phyloP scores from a whole-genome alignment of 2,329 filamentous ascomycete species.

The Fulvia fulva region DNA sequence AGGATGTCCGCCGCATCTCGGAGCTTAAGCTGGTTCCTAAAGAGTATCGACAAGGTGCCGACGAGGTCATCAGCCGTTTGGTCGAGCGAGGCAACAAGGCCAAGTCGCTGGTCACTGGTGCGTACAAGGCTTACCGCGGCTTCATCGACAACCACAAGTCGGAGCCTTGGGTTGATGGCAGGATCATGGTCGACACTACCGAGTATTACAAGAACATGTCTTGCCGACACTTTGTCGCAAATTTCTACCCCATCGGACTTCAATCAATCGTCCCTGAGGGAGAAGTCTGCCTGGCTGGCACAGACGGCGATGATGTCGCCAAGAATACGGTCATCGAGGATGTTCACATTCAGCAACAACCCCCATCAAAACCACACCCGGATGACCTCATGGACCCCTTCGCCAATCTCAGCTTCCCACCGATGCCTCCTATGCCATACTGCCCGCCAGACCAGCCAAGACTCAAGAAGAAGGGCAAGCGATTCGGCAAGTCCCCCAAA shows the following conservation, averaged over 20 bases:
- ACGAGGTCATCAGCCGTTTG: neutral
- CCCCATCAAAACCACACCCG: neutral
- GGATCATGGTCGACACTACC: neutral
- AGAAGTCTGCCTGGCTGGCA: neutral
- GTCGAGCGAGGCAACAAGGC: neutral
- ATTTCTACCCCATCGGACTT: neutral
- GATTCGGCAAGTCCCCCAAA: neutral
- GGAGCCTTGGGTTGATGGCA: neutral
- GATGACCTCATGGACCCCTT: neutral
- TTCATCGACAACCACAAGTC: neutral
- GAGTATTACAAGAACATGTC: neutral
- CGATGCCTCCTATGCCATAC: neutral
- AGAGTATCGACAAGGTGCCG: neutral
- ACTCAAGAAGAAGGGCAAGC: neutral
- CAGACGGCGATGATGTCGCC: neutral
- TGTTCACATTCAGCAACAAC: neutral
- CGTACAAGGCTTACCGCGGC: neutral
- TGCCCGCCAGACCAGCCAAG: neutral
- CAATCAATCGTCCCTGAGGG: neutral
- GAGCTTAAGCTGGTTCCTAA: neutral
- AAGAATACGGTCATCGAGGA: neutral
- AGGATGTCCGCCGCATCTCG: neutral
- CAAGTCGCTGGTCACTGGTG: neutral
- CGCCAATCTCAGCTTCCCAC: neutral
- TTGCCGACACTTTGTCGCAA: neutral